Conservation (phyloP, 768 basidiomycete genomes). For the Xerocomus brunneocitrinus region DNA sequence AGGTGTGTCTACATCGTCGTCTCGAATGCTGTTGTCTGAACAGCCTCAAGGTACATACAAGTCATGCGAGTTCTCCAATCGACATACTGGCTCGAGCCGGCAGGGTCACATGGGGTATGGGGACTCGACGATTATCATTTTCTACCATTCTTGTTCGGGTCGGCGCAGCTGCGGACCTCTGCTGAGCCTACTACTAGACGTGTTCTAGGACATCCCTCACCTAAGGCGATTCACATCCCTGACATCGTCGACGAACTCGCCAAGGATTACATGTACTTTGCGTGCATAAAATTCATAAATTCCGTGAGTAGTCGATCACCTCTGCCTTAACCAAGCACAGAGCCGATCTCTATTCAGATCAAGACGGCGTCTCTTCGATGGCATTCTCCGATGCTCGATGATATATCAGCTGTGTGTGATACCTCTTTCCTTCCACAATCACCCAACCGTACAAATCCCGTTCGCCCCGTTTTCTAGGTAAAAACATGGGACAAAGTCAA, state of each 20-base stretch:
- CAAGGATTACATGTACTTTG: conserved; percentile 94
- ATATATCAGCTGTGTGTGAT: conserved; percentile 74
- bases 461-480: conserved; percentile 37
- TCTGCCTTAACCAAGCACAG: neutral
- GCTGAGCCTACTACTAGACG: conserved; percentile 9
- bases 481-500: conserved; percentile 98
- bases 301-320: conserved; percentile 50
- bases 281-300: conserved; percentile 94
- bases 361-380: conserved; percentile 94
- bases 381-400: conserved; percentile 99
- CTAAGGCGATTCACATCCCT: conserved; percentile 87
- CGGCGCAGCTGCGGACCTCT: conserved; percentile 55
- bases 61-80: conserved; percentile 87
- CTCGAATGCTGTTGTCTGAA: neutral
- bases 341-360: conserved; percentile 46
- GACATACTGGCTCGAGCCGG: conserved; percentile 95
- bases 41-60: conserved; percentile 53
- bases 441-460: too few relatives aligned
- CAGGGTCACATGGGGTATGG: conserved; percentile 99
- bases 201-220: conserved; percentile 66
- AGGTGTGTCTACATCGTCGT: conserved; percentile 38
- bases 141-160: conserved; percentile 84
- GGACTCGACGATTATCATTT: conserved; percentile 97
- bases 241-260: conserved; percentile 92
- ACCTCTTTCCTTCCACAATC: neutral